Evolutionary conservation across 805 yeast genomes (phyloP).

Genomic region (Saccharomycopsis sp.): DNA sequence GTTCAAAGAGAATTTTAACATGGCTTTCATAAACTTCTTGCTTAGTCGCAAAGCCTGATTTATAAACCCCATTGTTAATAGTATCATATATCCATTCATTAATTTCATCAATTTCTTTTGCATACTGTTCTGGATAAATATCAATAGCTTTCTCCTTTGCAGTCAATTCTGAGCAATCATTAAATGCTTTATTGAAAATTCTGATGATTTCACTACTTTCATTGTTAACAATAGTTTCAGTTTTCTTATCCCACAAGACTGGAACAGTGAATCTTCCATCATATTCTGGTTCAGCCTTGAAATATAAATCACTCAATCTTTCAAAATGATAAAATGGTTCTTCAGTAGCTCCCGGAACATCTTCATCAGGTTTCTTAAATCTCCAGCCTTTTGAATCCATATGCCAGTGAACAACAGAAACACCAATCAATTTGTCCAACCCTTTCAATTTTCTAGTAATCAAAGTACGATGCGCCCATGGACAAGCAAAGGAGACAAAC

Average conservation of each 20-base stretch:
- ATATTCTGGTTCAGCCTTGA: constrained; percentile 67
- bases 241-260: constrained; percentile 83
- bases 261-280: constrained; percentile 88
- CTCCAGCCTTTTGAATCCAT: constrained; percentile 89
- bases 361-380: constrained; percentile 49
- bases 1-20: constrained; percentile 53
- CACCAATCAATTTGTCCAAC: constrained; percentile 38
- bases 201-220: constrained; percentile 88
- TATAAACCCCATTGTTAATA: constrained; percentile 91
- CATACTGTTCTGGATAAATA: constrained; percentile 53
- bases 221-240: constrained; percentile 78
- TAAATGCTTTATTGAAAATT: constrained; percentile 71
- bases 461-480: constrained; percentile 89
- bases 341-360: constrained; percentile 37
- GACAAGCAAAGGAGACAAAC: constrained; percentile 85
- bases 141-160: constrained; percentile 44
- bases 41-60: constrained; percentile 79
- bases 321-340: constrained; percentile 55
- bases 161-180: constrained; percentile 37
- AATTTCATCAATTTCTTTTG: constrained; percentile 59
- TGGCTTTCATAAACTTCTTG: constrained; percentile 77
- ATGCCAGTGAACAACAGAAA: constrained; percentile 86
- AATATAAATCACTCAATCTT: constrained; percentile 66
- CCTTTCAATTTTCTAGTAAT: constrained; percentile 74
- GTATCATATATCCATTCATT: constrained; percentile 78